Conservation (phyloP, 2,329 filamentous ascomycete species). For the Sordariomycetes sp. region DNA sequence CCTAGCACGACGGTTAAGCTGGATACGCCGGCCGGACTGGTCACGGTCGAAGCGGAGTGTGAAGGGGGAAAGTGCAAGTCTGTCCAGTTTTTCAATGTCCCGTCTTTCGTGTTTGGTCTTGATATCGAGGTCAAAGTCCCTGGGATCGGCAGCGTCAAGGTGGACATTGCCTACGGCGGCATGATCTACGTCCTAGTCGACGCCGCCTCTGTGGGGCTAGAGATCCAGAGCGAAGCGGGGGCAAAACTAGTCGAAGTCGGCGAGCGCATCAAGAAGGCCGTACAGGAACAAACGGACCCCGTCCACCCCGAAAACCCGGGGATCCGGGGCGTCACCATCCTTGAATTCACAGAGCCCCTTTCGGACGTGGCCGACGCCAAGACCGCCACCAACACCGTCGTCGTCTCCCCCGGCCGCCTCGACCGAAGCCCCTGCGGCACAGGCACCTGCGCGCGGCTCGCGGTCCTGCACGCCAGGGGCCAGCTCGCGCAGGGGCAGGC, state of each 20-base stretch:
- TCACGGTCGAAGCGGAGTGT: background rate
- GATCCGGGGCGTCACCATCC: slow-evolving; percentile 24
- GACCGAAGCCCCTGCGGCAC: slow-evolving; percentile 32
- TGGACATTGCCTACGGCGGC: slow-evolving; percentile 28
- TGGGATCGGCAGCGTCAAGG: slow-evolving; percentile 21
- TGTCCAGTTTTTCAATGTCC: slow-evolving; percentile 30
- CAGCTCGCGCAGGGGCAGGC: slow-evolving; percentile 19
- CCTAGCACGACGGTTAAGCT: background rate
- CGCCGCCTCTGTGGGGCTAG: slow-evolving; percentile 19
- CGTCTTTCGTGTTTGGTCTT: slow-evolving; percentile 24
- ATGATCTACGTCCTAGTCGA: slow-evolving; percentile 10
- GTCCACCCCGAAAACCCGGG: slow-evolving; percentile 26
- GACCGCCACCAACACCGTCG: slow-evolving; percentile 22
- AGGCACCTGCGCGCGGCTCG: slow-evolving; percentile 27
- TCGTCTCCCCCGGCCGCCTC: slow-evolving; percentile 29
- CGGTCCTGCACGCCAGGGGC: slow-evolving; percentile 25
- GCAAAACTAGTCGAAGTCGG: slow-evolving; percentile 24
- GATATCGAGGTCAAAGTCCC: slow-evolving; percentile 24
- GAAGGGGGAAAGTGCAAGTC: slow-evolving; percentile 23
- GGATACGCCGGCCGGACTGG: background rate
- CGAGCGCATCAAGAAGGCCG: slow-evolving; percentile 24
- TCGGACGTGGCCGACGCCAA: slow-evolving; percentile 11
- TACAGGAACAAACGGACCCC: slow-evolving; percentile 18
- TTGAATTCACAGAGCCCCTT: slow-evolving; percentile 23
- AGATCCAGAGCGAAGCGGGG: slow-evolving; percentile 17